Evolutionary conservation across 116 monocot genomes (phyloP).

Genomic region (Zostera marina): DNA sequence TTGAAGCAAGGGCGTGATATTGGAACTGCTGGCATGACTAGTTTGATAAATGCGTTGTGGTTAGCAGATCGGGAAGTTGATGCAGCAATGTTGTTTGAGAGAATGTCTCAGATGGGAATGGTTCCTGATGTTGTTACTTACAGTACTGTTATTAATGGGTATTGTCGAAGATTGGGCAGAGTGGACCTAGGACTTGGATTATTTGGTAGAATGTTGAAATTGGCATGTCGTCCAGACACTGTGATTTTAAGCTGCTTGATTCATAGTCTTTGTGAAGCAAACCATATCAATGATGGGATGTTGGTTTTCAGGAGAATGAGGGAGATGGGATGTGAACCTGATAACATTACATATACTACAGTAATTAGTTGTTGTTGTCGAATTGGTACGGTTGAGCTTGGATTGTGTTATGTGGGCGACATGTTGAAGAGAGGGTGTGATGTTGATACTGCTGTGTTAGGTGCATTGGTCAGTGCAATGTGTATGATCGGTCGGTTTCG

Average conservation of each 20-base stretch:
- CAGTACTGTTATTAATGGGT: slow-evolving; percentile 9
- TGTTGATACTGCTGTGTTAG: slow-evolving; percentile 5
- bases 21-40: not conserved
- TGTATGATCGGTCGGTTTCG: not conserved
- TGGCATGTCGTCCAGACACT: slow-evolving; percentile 8
- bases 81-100: slow-evolving; percentile 16
- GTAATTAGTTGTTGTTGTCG: slow-evolving; percentile 5
- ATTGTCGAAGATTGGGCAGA: slow-evolving; percentile 7
- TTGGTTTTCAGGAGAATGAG: slow-evolving; percentile 15
- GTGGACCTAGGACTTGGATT: slow-evolving; percentile 1
- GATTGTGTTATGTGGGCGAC: slow-evolving; percentile 8
- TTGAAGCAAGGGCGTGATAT: slow-evolving; percentile 9
- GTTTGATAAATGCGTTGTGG: slow-evolving; percentile 12
- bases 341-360: slow-evolving; percentile 15
- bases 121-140: slow-evolving; percentile 9
- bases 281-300: slow-evolving; percentile 10
- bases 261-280: slow-evolving; percentile 18
- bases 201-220: slow-evolving; percentile 7
- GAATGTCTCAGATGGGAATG: slow-evolving; percentile 13
- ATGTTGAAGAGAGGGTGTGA: slow-evolving; percentile 4
- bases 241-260: slow-evolving; percentile 16
- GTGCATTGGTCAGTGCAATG: slow-evolving; percentile 7
- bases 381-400: slow-evolving; percentile 1
- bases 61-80: not conserved
- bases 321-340: slow-evolving; percentile 4